Conservation (phyloP, 129 eudicot genomes). For the Flaveria bidentis region DNA sequence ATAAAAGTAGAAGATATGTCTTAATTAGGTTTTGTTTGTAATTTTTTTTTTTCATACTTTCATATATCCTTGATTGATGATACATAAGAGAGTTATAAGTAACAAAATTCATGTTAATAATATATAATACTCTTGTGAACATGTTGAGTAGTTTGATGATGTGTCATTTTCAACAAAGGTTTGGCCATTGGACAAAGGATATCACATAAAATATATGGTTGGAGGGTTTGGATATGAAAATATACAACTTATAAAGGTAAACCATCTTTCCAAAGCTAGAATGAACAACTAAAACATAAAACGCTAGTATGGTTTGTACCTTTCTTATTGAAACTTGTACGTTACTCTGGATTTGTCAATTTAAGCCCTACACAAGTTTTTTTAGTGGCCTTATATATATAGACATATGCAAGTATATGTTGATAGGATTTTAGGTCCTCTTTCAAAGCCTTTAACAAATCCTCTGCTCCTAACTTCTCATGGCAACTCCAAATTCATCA, state of each 20-base stretch:
- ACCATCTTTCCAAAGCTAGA: not conserved
- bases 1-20: no score
- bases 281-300: not conserved
- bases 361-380: constrained; percentile 2
- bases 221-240: constrained; percentile 10
- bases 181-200: constrained; percentile 24
- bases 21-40: no score
- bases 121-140: not conserved
- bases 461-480: constrained; percentile 1
- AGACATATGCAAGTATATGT: constrained; percentile 9
- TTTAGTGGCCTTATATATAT: constrained; percentile 21
- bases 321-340: not conserved
- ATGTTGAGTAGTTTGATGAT: constrained; percentile 12
- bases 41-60: no score
- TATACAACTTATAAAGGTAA: constrained; percentile 6
- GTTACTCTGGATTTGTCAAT: constrained; percentile 9
- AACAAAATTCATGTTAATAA: not conserved
- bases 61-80: no score
- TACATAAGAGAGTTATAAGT: no score
- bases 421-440: not conserved
- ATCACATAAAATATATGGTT: constrained; percentile 1
- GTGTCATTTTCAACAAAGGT: constrained; percentile 21
- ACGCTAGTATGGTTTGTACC: not conserved
- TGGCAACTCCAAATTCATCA: constrained; percentile 40
- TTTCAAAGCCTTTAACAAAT: constrained; percentile 18